Evolutionary conservation across 2,329 filamentous ascomycete species (phyloP).

Genomic region (Stemphylium lycopersici): DNA sequence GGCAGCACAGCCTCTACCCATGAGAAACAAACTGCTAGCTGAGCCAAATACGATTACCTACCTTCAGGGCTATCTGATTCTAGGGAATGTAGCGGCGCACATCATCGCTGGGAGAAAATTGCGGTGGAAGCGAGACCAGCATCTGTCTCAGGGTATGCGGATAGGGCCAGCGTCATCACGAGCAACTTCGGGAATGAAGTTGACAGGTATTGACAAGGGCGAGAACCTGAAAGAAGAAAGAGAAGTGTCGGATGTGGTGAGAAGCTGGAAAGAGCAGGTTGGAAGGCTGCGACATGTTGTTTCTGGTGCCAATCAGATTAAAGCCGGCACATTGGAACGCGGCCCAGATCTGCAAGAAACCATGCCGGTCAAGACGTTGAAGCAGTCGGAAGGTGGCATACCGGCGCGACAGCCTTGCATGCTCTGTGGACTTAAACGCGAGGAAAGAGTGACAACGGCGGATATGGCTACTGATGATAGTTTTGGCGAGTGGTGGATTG

Average conservation of each 20-base stretch:
- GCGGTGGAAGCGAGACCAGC: constrained; percentile 88
- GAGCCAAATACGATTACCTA: constrained; percentile 68
- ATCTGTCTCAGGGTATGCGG: constrained; percentile 84
- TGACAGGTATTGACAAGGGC: constrained; percentile 81
- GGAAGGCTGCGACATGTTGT: constrained; percentile 76
- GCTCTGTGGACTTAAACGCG: constrained; percentile 84
- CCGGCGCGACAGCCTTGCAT: constrained; percentile 78
- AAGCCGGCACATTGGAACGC: constrained; percentile 46
- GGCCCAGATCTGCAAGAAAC: constrained; percentile 75
- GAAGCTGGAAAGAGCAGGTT: constrained; percentile 75
- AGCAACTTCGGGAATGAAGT: constrained; percentile 82
- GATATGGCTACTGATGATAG: constrained; percentile 83
- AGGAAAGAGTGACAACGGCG: constrained; percentile 78
- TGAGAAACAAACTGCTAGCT: constrained; percentile 68
- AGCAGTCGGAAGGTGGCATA: constrained; percentile 67
- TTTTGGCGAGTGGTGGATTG: constrained; percentile 96
- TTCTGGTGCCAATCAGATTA: constrained; percentile 65
- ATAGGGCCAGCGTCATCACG: constrained; percentile 76
- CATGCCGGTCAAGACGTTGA: constrained; percentile 71
- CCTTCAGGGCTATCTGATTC: constrained; percentile 66
- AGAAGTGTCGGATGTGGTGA: constrained; percentile 78
- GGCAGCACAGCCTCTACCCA: constrained; percentile 61
- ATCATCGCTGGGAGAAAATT: constrained; percentile 83
- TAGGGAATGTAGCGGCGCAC: constrained; percentile 73
- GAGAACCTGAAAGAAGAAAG: constrained; percentile 84